These are phyloP conservation scores for Craspedostauros australis DNA, from an alignment of 108 stramenopile genomes.

Conservation along the genomic window DNA sequence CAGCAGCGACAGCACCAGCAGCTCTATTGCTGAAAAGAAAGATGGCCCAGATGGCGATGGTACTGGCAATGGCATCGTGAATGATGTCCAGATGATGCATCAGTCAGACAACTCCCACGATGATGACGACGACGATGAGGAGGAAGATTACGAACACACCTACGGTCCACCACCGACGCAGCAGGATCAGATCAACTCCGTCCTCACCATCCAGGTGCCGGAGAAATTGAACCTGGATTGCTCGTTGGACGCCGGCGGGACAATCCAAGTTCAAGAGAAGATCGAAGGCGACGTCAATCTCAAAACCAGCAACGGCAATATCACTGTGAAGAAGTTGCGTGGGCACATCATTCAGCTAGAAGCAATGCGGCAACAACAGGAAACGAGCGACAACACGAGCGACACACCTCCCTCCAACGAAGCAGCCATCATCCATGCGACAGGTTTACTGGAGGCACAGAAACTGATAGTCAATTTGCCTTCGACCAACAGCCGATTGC, in stretches of 20 bases:
- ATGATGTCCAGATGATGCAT: too few species aligned
- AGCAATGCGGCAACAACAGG: too few species aligned
- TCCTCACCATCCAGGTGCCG: slow-evolving; percentile 51
- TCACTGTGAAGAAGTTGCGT: slow-evolving; percentile 56
- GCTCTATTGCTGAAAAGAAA: too few species aligned
- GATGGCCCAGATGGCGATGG: slow-evolving; percentile 6
- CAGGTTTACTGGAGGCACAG: slow-evolving; percentile 62
- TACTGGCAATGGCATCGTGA: too few species aligned
- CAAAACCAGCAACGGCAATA: slow-evolving; percentile 40
- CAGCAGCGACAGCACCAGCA: too few species aligned
- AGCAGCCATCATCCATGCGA: slow-evolving; percentile 33
- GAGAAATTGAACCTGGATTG: slow-evolving; percentile 70
- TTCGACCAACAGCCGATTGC: slow-evolving; percentile 38
- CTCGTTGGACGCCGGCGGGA: slow-evolving; percentile 37
- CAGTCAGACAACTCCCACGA: not conserved
- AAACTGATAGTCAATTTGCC: slow-evolving; percentile 25
- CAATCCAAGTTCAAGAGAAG: slow-evolving; percentile 47
- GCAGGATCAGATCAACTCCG: not conserved
- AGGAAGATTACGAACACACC: slow-evolving; percentile 6
- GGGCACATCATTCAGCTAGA: slow-evolving; percentile 55
- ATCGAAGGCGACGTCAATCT: slow-evolving; percentile 69
- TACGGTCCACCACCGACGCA: not conserved
- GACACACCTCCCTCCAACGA: not conserved
- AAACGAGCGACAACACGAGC: too few species aligned
- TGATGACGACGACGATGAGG: not conserved